Conservation (phyloP, 2,329 filamentous ascomycete genomes). For the Torrubiella hemipterigena region DNA sequence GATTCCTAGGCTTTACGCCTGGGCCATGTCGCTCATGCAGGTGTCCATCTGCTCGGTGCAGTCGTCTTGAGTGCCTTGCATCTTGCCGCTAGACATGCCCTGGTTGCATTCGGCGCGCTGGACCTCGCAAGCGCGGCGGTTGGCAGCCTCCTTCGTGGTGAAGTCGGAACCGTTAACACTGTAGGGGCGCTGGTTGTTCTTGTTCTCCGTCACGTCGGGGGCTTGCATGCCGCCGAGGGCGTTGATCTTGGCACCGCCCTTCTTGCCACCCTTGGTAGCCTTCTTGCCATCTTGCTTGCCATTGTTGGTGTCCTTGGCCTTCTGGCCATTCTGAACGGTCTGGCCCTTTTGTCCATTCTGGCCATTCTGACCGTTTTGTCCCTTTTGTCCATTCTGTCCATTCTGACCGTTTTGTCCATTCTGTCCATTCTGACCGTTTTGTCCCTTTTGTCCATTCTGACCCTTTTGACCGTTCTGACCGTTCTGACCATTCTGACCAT, state of each 20-base stretch:
- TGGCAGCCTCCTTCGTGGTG: constrained; percentile 39
- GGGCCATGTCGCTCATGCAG: constrained; percentile 25
- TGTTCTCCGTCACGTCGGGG: constrained; percentile 35
- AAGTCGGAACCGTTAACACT: constrained; percentile 45
- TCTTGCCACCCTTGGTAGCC: constrained; percentile 5
- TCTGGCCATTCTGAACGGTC: not conserved
- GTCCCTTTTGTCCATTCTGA: constrained; percentile 1
- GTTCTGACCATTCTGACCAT: constrained; percentile 1
- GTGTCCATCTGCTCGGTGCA: constrained; percentile 41
- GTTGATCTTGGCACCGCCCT: constrained; percentile 15
- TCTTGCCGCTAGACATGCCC: constrained; percentile 38
- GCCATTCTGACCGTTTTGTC: constrained; percentile 6
- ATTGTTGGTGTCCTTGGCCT: constrained; percentile 5
- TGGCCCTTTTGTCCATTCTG: constrained; percentile 4
- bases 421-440: constrained; percentile 7
- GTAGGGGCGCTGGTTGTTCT: constrained; percentile 39
- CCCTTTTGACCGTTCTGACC: constrained; percentile 3
- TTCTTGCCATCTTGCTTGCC: constrained; percentile 5
- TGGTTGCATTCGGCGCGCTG: constrained; percentile 50
- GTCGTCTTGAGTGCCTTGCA: constrained; percentile 29
- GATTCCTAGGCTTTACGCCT: no score
- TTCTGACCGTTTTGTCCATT: constrained; percentile 4
- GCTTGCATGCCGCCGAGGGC: constrained; percentile 40
- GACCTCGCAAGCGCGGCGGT: constrained; percentile 49
- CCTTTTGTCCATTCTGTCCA: constrained; percentile 1